These are phyloP conservation scores for Alternaria viburni DNA, from an alignment of 2,329 filamentous ascomycete genomes.

Conservation along the genomic window DNA sequence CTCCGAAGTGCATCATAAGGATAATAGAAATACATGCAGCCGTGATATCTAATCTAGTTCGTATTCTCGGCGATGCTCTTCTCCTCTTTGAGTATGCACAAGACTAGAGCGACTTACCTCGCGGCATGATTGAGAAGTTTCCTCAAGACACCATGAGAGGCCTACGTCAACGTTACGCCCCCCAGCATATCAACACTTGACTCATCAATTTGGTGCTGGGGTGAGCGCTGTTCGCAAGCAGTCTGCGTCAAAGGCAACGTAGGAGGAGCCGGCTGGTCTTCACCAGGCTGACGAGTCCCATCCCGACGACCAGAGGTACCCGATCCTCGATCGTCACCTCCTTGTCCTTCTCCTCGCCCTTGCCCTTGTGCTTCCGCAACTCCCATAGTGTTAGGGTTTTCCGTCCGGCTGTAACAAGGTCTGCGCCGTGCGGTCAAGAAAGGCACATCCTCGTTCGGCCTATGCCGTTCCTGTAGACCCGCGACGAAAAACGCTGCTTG, in stretches of 20 bases:
- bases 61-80: not conserved
- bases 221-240: not conserved
- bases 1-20: too few species aligned
- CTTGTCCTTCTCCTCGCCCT: not conserved
- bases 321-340: not conserved
- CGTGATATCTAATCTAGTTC: accelerated
- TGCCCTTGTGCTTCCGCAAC: not conserved
- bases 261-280: not conserved
- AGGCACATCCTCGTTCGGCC: not conserved
- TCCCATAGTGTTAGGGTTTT: not conserved
- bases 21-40: not conserved
- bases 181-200: not conserved
- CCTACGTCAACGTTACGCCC: not conserved
- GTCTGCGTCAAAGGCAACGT: not conserved
- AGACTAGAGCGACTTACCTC: not conserved
- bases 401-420: not conserved
- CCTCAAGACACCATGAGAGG: not conserved
- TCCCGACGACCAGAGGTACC: not conserved
- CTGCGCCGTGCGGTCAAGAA: not conserved
- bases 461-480: not conserved
- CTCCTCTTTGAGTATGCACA: not conserved
- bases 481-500: not conserved
- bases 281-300: not conserved
- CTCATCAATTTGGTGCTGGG: not conserved
- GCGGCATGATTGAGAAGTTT: not conserved